Conservation (phyloP, 495 filamentous ascomycete species). For the Aspergillus funiculosus region DNA sequence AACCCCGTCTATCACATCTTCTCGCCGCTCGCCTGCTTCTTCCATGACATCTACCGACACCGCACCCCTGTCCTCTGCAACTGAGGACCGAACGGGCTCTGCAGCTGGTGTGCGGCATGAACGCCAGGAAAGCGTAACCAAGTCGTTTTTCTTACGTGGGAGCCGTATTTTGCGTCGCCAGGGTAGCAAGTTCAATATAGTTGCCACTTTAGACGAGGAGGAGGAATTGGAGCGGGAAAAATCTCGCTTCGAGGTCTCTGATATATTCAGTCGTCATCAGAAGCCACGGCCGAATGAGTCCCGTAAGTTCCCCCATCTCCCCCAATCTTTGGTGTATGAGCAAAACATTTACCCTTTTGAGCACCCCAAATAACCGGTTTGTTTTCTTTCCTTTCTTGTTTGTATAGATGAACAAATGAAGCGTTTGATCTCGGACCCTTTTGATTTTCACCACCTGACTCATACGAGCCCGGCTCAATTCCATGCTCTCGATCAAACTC, state of each 20-base stretch:
- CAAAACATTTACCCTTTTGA: neutral
- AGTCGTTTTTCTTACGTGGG: constrained; percentile 42
- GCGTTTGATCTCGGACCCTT: constrained; percentile 69
- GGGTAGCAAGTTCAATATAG: constrained; percentile 48
- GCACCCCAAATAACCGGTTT: constrained; percentile 1
- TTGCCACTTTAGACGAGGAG: constrained; percentile 43
- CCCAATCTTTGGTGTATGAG: neutral
- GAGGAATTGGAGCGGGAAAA: constrained; percentile 36
- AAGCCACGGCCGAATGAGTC: constrained; percentile 28
- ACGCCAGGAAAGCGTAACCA: constrained; percentile 36
- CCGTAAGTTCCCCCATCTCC: constrained; percentile 27
- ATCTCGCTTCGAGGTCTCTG: constrained; percentile 31
- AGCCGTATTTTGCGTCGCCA: constrained; percentile 49
- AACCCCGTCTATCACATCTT: constrained; percentile 34
- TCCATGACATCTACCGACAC: constrained; percentile 38
- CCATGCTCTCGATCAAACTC: constrained; percentile 49
- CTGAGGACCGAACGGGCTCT: constrained; percentile 33
- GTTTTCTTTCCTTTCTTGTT: neutral
- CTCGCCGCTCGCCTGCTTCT: constrained; percentile 34
- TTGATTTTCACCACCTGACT: constrained; percentile 82
- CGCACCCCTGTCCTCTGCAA: constrained; percentile 19
- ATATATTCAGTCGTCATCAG: constrained; percentile 30
- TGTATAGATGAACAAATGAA: constrained; percentile 35
- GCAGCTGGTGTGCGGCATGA: constrained; percentile 30
- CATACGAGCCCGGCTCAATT: constrained; percentile 66